These are phyloP conservation scores for Aspergillus piperis DNA, from an alignment of 2,329 filamentous ascomycete species.

Conservation along the genomic window DNA sequence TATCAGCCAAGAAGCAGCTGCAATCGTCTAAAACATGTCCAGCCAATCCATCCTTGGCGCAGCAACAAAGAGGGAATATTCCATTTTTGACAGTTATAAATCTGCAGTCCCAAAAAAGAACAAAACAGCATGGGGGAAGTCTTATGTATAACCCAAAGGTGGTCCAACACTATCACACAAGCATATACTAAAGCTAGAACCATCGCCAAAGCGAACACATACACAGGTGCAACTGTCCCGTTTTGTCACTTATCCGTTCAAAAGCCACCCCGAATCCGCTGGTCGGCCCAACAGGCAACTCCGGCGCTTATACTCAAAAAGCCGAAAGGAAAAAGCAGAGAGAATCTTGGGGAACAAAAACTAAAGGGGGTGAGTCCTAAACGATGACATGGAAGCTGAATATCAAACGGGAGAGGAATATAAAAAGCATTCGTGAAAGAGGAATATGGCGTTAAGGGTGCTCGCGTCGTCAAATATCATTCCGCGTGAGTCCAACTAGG, in stretches of 20 bases:
- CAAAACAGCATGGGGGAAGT: background rate
- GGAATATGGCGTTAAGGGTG: background rate
- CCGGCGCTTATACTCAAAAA: background rate
- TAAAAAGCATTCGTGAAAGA: background rate
- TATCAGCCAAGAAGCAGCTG: background rate
- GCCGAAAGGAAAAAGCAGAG: background rate
- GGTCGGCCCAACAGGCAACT: background rate
- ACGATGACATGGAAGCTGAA: background rate
- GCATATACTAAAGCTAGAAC: background rate
- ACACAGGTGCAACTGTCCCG: background rate
- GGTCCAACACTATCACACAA: background rate
- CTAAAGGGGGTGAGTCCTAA: background rate
- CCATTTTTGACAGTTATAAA: conserved; percentile 2
- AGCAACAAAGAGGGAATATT: background rate
- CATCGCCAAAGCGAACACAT: background rate
- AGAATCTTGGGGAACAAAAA: background rate
- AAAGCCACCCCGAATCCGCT: background rate
- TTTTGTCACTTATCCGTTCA: background rate
- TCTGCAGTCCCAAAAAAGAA: background rate
- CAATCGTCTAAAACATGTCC: background rate
- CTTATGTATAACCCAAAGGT: background rate
- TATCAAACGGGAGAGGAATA: conserved; percentile 6
- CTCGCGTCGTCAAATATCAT: conserved; percentile 27
- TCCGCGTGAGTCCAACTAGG: conserved; percentile 24
- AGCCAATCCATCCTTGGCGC: background rate